A percentile compares a stretch with the other conserved stretches of the same genome.
phyloP scores from a whole-genome alignment of 2,329 filamentous ascomycete genomes.

The Lachnellula occidentalis region DNA sequence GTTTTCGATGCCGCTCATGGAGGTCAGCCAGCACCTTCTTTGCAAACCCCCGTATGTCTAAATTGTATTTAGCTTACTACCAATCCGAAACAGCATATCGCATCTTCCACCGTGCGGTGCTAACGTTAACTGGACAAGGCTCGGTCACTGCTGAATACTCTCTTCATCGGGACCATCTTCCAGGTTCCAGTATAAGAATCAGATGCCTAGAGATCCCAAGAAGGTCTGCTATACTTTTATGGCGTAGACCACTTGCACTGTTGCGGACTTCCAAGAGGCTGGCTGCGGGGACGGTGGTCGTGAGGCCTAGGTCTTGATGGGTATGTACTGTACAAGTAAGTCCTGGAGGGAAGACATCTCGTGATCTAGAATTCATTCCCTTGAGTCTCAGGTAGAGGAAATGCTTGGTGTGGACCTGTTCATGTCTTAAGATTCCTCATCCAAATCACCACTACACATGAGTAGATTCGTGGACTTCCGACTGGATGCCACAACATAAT shows the following conservation, averaged over 20 bases:
- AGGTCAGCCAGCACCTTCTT: conserved; percentile 32
- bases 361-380: too few relatives aligned
- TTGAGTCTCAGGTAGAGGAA: too few relatives aligned
- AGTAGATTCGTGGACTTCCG: too few relatives aligned
- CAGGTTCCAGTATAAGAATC: conserved; percentile 35
- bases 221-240: conserved; percentile 40
- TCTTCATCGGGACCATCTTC: conserved; percentile 32
- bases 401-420: too few relatives aligned
- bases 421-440: too few relatives aligned
- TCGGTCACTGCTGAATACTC: conserved; percentile 34
- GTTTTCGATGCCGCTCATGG: conserved; percentile 57
- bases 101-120: conserved; percentile 46
- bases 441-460: too few relatives aligned
- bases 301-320: conserved; percentile 26
- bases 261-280: conserved; percentile 39
- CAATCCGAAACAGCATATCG: conserved; percentile 45
- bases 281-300: conserved; percentile 38
- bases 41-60: conserved; percentile 23
- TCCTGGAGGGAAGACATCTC: too few relatives aligned
- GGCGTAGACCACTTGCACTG: conserved; percentile 37
- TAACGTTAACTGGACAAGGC: conserved; percentile 42
- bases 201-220: conserved; percentile 34
- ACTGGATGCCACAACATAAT: too few relatives aligned
- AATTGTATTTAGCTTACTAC: conserved; percentile 35
- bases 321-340: too few relatives aligned